phyloP scores from a whole-genome alignment of 805 yeast genomes.

The Wickerhamomyces chaumierensis region DNA sequence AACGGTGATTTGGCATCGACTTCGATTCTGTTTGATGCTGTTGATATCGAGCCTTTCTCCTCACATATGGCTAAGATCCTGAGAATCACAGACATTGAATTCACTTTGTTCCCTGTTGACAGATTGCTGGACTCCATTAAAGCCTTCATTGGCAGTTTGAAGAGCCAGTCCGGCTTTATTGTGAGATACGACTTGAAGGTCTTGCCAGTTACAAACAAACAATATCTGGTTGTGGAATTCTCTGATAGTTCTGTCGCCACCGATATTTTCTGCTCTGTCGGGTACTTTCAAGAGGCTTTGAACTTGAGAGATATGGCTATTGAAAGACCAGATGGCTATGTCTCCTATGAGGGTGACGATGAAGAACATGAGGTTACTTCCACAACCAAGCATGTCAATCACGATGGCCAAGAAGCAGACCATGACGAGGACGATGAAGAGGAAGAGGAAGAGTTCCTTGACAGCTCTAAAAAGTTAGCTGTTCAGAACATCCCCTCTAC shows the following conservation, averaged over 20 bases:
- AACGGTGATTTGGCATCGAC: slow-evolving; percentile 20
- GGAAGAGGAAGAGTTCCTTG: slow-evolving; percentile 13
- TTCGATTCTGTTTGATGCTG: slow-evolving; percentile 23
- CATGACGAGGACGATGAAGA: slow-evolving; percentile 12
- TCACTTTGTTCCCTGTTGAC: slow-evolving; percentile 19
- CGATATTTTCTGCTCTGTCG: slow-evolving; percentile 32
- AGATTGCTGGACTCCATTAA: slow-evolving; percentile 35
- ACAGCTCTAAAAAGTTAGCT: slow-evolving; percentile 35
- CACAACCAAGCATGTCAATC: no score
- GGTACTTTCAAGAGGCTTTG: slow-evolving; percentile 22
- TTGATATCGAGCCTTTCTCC: slow-evolving; percentile 17
- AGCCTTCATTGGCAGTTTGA: slow-evolving; percentile 31
- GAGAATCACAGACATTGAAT: slow-evolving; percentile 20
- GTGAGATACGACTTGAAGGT: slow-evolving; percentile 18
- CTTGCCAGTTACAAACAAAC: slow-evolving; percentile 17
- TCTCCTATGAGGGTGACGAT: slow-evolving; percentile 18
- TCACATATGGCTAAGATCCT: slow-evolving; percentile 19
- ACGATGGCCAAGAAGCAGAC: no score
- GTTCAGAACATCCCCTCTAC: slow-evolving; percentile 33
- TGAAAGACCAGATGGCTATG: slow-evolving; percentile 36
- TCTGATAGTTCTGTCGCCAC: slow-evolving; percentile 45
- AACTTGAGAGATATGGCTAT: slow-evolving; percentile 20
- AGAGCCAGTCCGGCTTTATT: slow-evolving; percentile 29
- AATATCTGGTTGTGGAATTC: slow-evolving; percentile 38
- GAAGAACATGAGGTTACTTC: slow-evolving; percentile 13